Percentiles rank a stretch among this genome's conserved stretches.
These are phyloP conservation scores for Termitomyces sp. DNA, from an alignment of 768 basidiomycete species.

Conservation along the genomic window DNA sequence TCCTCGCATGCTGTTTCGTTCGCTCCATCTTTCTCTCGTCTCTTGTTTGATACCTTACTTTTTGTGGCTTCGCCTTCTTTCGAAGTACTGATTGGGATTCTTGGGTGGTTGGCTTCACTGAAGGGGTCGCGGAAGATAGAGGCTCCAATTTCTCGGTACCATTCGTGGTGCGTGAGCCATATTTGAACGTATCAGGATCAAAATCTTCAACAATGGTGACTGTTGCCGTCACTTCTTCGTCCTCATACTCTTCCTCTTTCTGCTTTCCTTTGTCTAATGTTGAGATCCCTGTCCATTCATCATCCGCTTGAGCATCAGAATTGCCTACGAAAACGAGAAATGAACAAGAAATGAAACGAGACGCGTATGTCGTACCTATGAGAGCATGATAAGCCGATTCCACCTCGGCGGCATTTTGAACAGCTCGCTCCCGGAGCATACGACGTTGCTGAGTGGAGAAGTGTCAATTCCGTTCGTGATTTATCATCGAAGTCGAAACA, in stretches of 20 bases:
- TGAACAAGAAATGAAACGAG: slow-evolving; percentile 1
- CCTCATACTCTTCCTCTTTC: slow-evolving; percentile 70
- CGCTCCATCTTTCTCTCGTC: slow-evolving; percentile 57
- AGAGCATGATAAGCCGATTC: slow-evolving; percentile 66
- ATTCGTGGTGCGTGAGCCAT: slow-evolving; percentile 30
- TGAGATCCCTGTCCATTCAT: slow-evolving; percentile 44
- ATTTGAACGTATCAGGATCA: slow-evolving; percentile 61
- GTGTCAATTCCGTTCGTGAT: slow-evolving; percentile 14
- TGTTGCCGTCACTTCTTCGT: slow-evolving; percentile 80
- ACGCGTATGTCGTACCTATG: slow-evolving; percentile 29
- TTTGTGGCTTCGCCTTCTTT: slow-evolving; percentile 30
- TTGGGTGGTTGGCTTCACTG: not conserved
- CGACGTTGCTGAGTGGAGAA: slow-evolving; percentile 57
- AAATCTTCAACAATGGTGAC: slow-evolving; percentile 93
- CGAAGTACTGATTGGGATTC: slow-evolving; percentile 11
- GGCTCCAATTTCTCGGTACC: not conserved
- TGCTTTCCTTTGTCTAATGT: slow-evolving; percentile 27
- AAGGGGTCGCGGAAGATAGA: not conserved
- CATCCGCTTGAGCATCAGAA: slow-evolving; percentile 33
- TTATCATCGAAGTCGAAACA: slow-evolving; percentile 15
- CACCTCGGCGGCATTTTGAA: slow-evolving; percentile 70
- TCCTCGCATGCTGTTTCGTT: slow-evolving; percentile 57
- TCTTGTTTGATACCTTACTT: slow-evolving; percentile 68
- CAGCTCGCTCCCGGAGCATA: slow-evolving; percentile 71
- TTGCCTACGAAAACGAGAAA: slow-evolving; percentile 10